A percentile compares a stretch with the other conserved stretches of the same genome.
Conservation (phyloP, 78 protist species). For the Dictyostelium capitatum region DNA sequence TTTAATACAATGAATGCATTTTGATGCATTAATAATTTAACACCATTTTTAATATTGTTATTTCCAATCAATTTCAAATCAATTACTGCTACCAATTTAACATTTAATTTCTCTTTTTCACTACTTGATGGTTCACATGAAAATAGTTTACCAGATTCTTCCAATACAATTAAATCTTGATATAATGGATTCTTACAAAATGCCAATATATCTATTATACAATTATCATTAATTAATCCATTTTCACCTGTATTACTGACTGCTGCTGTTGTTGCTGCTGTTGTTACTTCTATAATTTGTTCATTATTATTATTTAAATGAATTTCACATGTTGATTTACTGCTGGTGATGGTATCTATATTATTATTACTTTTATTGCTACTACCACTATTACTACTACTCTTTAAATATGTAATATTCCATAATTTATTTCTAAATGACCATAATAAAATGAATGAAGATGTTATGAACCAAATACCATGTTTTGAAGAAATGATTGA, state of each 20-base stretch:
- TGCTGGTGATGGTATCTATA: neutral
- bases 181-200: slow-evolving; percentile 45
- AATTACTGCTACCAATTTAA: slow-evolving; percentile 10
- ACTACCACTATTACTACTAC: neutral
- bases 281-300: neutral
- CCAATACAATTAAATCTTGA: slow-evolving; percentile 50
- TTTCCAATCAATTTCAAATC: neutral
- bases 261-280: neutral
- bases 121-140: slow-evolving; percentile 40
- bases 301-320: neutral
- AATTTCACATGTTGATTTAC: neutral
- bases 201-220: slow-evolving; percentile 31
- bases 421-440: slow-evolving; percentile 34
- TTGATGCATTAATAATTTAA: slow-evolving; percentile 25
- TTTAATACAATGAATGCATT: slow-evolving; percentile 39
- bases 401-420: slow-evolving; percentile 42
- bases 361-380: neutral
- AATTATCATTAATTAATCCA: neutral
- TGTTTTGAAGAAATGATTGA: slow-evolving; percentile 14
- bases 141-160: slow-evolving; percentile 48
- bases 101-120: slow-evolving; percentile 24
- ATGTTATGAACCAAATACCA: slow-evolving; percentile 62
- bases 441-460: slow-evolving; percentile 23
- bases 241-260: neutral
- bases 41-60: neutral